Evolutionary conservation across 768 basidiomycete species (phyloP), one percentile per base, ranked within the genome.

Genomic region (Boletus rufocinnamomeus): DNA sequence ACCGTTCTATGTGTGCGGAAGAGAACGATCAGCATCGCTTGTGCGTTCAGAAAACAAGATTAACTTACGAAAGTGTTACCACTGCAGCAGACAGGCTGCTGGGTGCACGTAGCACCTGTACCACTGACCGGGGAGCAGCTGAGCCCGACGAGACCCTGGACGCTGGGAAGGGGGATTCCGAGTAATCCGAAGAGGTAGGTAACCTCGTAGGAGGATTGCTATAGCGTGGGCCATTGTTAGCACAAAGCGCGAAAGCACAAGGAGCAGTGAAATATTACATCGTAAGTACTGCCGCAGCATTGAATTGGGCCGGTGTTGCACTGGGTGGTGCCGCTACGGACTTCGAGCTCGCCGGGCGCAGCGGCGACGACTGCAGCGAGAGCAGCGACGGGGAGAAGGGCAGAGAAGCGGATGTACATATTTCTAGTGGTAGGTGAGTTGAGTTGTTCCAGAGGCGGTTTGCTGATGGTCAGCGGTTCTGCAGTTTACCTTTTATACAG

Each of bases 41-140:
- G 7, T 7, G 27, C 4, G 1, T 2, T 8, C 37, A 25, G 35
- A 10, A 6, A 21, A 40, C 11, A 23, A 6, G 1, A 8, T 0
- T 3, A 8, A 32, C 64, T 61, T 16, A 68, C 66, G 8, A 46
- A 61, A 2, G 14, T 23, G 8, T 68, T 57, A 2, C 43, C 49
- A 4, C 35, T 54, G 52, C 67, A 68, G 25, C 67, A 68, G 32
- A 69, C 62, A 0, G 67, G 21, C 37, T 69, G 50, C 23, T 56
- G 37, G 13, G 43, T 35, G 37, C 67, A 68, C 1, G 19, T 1
- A 1, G 55, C 37, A 11, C 54, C 62, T 1, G 21, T 52, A 8
- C 56, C 67, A 0, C 53, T 50, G 1, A 40, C 16, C 0, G 61
- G 51, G n/a, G 17, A 14, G 40, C 67, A 69, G 13, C 9, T 6